A percentile compares a stretch with the other conserved stretches of the same genome.
Evolutionary conservation across 192 early-diverging fungal genomes (phyloP).

Genomic region (Mortierella claussenii): DNA sequence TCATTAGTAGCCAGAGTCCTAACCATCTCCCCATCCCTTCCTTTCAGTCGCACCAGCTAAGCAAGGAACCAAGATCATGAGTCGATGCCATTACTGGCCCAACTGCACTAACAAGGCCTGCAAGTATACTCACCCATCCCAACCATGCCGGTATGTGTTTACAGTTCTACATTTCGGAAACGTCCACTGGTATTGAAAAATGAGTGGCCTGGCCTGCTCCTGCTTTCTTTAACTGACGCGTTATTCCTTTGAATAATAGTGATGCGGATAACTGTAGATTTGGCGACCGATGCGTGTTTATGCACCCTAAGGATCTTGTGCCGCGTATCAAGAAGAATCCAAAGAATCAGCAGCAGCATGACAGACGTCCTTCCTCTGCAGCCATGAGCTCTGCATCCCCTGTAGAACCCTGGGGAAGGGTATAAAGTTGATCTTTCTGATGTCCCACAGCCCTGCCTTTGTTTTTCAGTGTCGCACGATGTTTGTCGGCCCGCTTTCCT

Average conservation of each 20-base stretch:
- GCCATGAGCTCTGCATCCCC: constrained; percentile 28
- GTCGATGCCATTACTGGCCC: constrained; percentile 60
- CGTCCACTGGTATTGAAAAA: background rate
- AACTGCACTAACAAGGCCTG: constrained; percentile 65
- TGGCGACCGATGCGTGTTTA: constrained; percentile 45
- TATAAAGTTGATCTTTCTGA: too few species aligned
- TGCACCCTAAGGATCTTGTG: constrained; percentile 42
- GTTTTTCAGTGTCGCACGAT: background rate
- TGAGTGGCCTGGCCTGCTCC: too few species aligned
- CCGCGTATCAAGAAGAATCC: constrained; percentile 30
- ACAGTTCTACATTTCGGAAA: background rate
- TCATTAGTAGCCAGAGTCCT: background rate
- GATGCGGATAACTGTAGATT: constrained; percentile 46
- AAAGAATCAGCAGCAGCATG: constrained; percentile 2
- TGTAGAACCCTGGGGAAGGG: background rate
- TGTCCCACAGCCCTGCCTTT: too few species aligned
- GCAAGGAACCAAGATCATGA: constrained; percentile 36
- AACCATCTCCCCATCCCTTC: background rate
- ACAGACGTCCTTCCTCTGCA: constrained; percentile 6
- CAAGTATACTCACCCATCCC: constrained; percentile 59
- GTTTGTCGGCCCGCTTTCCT: background rate
- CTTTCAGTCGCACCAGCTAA: background rate
- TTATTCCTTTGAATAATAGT: background rate
- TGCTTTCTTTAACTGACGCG: background rate
- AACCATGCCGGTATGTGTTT: constrained; percentile 55